A percentile compares a stretch with the other conserved stretches of the same genome.
Conservation (phyloP, 2,329 filamentous ascomycete genomes). For the Hypoxylon sp. region DNA sequence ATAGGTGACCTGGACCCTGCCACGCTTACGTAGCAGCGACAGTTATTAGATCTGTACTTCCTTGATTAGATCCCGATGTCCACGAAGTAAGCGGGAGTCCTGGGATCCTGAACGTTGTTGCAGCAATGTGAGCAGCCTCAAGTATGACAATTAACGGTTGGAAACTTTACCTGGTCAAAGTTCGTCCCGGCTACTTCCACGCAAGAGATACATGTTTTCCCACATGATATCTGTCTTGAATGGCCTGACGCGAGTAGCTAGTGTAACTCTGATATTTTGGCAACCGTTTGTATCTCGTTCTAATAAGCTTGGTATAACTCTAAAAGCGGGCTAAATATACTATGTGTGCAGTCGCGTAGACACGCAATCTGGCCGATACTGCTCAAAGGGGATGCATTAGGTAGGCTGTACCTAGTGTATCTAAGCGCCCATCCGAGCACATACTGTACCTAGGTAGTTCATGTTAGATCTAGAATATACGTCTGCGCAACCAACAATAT, state of each 20-base stretch:
- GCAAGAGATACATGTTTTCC: slow-evolving; percentile 24
- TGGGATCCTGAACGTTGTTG: slow-evolving; percentile 21
- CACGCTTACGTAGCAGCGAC: slow-evolving; percentile 32
- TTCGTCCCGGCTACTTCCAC: slow-evolving; percentile 5
- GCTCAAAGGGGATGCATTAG: slow-evolving; percentile 11
- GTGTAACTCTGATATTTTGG: slow-evolving; percentile 1
- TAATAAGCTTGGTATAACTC: slow-evolving; percentile 2
- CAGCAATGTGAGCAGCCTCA: slow-evolving; percentile 26
- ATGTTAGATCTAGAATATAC: slow-evolving; percentile 28
- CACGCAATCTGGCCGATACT: background rate
- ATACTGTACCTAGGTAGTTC: no score
- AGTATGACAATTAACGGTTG: slow-evolving; percentile 16
- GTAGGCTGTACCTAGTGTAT: no score
- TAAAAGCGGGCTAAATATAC: background rate
- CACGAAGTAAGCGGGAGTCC: slow-evolving; percentile 28
- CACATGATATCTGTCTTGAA: slow-evolving; percentile 19
- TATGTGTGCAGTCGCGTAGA: background rate
- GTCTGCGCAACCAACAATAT: slow-evolving; percentile 29
- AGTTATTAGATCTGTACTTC: slow-evolving; percentile 34
- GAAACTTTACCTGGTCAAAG: slow-evolving; percentile 4
- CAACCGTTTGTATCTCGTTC: slow-evolving; percentile 8
- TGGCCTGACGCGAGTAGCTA: slow-evolving; percentile 13
- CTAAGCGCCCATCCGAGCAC: slow-evolving; percentile 31
- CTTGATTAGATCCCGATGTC: slow-evolving; percentile 33
- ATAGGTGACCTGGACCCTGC: slow-evolving; percentile 20